Evolutionary conservation across 768 basidiomycete species (phyloP), one percentile per base, ranked within the genome.

Genomic region (Naematelia aurantialba): DNA sequence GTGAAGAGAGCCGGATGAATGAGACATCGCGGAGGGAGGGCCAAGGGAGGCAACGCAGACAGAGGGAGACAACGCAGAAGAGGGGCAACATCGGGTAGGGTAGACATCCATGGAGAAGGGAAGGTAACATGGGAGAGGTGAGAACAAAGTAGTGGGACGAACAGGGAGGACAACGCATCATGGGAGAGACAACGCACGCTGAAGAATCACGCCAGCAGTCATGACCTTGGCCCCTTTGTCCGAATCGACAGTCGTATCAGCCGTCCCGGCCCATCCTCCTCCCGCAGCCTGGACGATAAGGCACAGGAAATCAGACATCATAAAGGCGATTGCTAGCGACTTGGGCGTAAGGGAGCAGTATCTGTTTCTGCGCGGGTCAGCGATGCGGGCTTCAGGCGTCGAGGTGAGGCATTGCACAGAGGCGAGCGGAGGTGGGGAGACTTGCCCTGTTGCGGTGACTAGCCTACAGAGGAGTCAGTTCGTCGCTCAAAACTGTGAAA

Each of bases 221-320:
- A 86, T 85, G 67, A 85, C 79, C 49, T 82, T 66, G 13, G 79
- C 81, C 3, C 83, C 83, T 78, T 80, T 55, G 27, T 75, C 70
- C 17, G 75, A 61, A 22, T 61, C 69, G 14, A 66, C 57, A 26
- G 56, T 48, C 3, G 62, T 68, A 12, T 60, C 60, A 25, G 76
- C 80, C 0, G 72, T 69, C 3, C 82, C 79, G 0, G 85, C 85
- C 21, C 80, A 66, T 0, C 81, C 86, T 24, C 86, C 86, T 39
- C 87, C 87, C 17, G 81, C 74, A 26, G 82, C 86, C 76, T 88
- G 87, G 1, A 87, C 73, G n/a, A 84, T 74, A 25, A 88, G 79
- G 10, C 85, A 82, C 30, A 85, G 70, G 19, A 85, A 67, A 62
- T 88, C 87, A 21, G 65, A 67, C 19, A 44, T 60, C 55, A 76